Conservation (phyloP, 352 stramenopile genomes). For the Hyaloperonospora brassicae region DNA sequence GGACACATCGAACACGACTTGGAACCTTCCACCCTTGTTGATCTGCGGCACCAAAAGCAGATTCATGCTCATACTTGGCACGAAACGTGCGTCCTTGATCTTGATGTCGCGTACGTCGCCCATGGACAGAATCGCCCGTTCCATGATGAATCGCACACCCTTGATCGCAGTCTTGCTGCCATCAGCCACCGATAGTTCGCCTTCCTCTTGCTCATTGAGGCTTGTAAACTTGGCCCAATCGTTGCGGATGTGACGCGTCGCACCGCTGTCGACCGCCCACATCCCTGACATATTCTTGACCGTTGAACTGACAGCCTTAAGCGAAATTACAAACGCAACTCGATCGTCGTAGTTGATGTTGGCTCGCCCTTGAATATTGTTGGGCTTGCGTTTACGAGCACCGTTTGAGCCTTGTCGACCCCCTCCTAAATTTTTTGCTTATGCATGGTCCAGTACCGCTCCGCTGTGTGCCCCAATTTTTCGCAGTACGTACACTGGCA, state of each 20-base stretch:
- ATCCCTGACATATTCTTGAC: constrained; percentile 3
- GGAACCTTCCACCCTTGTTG: background rate
- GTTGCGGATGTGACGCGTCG: constrained; percentile 10
- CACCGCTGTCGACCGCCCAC: constrained; percentile 18
- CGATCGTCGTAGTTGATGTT: background rate
- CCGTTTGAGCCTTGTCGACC: constrained; percentile 7
- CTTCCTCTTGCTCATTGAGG: background rate
- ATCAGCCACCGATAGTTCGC: background rate
- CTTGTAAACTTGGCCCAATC: background rate
- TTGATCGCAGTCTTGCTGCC: background rate
- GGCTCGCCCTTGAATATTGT: constrained; percentile 7
- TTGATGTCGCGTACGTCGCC: too few species aligned
- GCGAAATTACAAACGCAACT: constrained; percentile 14
- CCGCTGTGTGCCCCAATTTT: too few species aligned
- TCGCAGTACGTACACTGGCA: too few species aligned
- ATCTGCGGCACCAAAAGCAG: background rate
- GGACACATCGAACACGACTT: background rate
- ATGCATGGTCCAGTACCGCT: too few species aligned
- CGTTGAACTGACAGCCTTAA: constrained; percentile 8
- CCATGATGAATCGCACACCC: background rate
- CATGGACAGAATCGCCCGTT: background rate
- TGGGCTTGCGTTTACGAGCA: constrained; percentile 6
- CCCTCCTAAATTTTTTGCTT: background rate
- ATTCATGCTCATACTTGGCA: background rate
- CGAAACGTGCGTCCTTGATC: background rate